Evolutionary conservation across 805 yeast genomes (phyloP), one percentile per base, ranked within the genome.

Genomic region (Yarrowia bubula): DNA sequence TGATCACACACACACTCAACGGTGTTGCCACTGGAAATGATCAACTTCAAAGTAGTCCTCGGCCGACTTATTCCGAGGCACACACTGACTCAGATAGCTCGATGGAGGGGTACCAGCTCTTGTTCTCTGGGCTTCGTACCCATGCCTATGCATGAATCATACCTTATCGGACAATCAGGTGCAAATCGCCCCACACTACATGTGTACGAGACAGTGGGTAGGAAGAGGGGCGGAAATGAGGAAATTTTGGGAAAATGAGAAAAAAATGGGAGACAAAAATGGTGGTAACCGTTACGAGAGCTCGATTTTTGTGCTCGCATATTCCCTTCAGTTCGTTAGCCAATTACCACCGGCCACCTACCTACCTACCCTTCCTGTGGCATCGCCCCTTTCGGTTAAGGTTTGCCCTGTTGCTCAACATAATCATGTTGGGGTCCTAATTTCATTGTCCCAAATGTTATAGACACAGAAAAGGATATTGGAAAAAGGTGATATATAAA

Each of bases 181-280:
- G 60, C 60, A 53, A 50, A 50, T 50, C 57, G 57, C 57, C 57
- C 57, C 57, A 50, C 57, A 50, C 57, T 50, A 50, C 57, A 50
- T 18, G 28, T n/a, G n/a, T 42, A 18, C 15, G 15, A 18, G 32
- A 18, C 47, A 43, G 28, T 22, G 28, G 28, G n/a, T n/a, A n/a
- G n/a, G n/a, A n/a, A n/a, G n/a, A n/a, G n/a, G n/a, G n/a, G n/a
- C n/a, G n/a, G n/a, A n/a, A n/a, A n/a, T n/a, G n/a, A n/a, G n/a
- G n/a, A n/a, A n/a, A n/a, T n/a, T n/a, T n/a, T n/a, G n/a, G n/a
- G n/a, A n/a, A n/a, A n/a, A n/a, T n/a, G n/a, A n/a, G n/a, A n/a
- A n/a, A n/a, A n/a, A n/a, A n/a, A n/a, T n/a, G n/a, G n/a, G n/a
- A n/a, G n/a, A n/a, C n/a, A n/a, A n/a, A n/a, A n/a, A n/a, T n/a